Evolutionary conservation across 2,329 filamentous ascomycete species (phyloP).

Genomic region (Nemania sp.): DNA sequence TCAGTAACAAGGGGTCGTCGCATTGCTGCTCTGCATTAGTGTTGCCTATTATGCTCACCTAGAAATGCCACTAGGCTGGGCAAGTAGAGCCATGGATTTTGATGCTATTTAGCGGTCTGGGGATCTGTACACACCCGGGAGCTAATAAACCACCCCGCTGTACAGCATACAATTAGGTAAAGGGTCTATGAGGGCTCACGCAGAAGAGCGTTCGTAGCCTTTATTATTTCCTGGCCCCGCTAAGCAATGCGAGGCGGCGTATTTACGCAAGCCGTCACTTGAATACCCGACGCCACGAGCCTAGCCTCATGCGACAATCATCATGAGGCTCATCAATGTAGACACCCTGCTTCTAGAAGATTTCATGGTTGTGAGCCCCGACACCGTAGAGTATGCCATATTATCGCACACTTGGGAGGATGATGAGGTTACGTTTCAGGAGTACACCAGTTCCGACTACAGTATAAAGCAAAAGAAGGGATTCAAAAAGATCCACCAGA

Average conservation of each 20-base stretch:
- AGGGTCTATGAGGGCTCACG: too few species aligned
- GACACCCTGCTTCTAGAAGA: neutral
- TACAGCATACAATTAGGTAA: too few species aligned
- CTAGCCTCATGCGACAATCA: neutral
- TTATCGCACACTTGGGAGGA: conserved; percentile 19
- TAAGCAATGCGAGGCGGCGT: neutral
- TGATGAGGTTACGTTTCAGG: conserved; percentile 17
- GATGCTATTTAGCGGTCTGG: neutral
- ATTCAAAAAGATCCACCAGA: neutral
- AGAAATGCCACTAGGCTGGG: neutral
- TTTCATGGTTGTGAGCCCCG: neutral
- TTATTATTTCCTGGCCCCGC: neutral
- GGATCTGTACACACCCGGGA: neutral
- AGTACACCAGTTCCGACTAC: neutral
- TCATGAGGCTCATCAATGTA: conserved; percentile 16
- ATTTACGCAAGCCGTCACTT: neutral
- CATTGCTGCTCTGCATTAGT: neutral
- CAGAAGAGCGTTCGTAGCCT: too few species aligned
- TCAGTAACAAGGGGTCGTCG: neutral
- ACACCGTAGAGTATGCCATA: conserved; percentile 7
- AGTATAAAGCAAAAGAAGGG: neutral
- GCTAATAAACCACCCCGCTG: neutral
- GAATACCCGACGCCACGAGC: too few species aligned
- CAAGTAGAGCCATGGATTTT: neutral
- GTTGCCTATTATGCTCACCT: neutral